phyloP scores from a whole-genome alignment of 495 filamentous ascomycete species.

The Aspergillus cavernicola region DNA sequence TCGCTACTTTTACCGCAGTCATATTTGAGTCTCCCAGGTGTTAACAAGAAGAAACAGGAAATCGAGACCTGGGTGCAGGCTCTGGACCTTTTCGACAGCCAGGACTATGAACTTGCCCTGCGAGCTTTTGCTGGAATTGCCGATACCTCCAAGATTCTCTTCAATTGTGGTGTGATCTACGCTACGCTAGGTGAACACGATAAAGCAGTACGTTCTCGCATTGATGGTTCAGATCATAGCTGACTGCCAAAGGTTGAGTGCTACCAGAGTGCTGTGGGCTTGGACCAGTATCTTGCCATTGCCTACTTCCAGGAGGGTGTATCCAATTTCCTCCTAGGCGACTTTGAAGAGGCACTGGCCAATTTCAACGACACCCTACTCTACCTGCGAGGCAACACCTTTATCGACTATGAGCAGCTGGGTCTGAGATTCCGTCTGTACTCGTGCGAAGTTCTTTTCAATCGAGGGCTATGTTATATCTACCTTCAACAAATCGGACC shows the following conservation, averaged over 20 bases:
- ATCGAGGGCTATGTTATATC: conserved; percentile 95
- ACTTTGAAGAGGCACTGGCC: conserved; percentile 94
- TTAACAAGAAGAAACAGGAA: conserved; percentile 60
- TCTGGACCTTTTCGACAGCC: conserved; percentile 87
- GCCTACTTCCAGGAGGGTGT: conserved; percentile 99
- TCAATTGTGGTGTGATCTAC: conserved; percentile 98
- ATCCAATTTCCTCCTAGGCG: conserved; percentile 94
- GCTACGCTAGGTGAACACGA: conserved; percentile 96
- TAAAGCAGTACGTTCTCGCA: conserved; percentile 70
- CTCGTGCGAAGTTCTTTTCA: conserved; percentile 98
- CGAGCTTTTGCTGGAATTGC: conserved; percentile 78
- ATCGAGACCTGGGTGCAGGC: conserved; percentile 98
- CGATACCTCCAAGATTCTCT: conserved; percentile 97
- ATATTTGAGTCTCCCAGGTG: background rate
- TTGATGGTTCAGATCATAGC: background rate
- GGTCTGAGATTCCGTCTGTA: conserved; percentile 94
- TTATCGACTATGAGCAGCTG: conserved; percentile 97
- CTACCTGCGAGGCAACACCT: conserved; percentile 91
- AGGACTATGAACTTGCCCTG: conserved; percentile 88
- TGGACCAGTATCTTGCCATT: conserved; percentile 94
- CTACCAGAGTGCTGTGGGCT: conserved; percentile 82
- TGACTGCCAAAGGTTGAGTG: conserved; percentile 68
- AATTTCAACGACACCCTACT: conserved; percentile 99
- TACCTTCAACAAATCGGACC: conserved; percentile 87
- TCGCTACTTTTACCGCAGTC: background rate